Percentiles rank a stretch among this genome's conserved stretches.
Evolutionary conservation across 2,329 filamentous ascomycete genomes (phyloP).

Genomic region (Clathrospora elynae): DNA sequence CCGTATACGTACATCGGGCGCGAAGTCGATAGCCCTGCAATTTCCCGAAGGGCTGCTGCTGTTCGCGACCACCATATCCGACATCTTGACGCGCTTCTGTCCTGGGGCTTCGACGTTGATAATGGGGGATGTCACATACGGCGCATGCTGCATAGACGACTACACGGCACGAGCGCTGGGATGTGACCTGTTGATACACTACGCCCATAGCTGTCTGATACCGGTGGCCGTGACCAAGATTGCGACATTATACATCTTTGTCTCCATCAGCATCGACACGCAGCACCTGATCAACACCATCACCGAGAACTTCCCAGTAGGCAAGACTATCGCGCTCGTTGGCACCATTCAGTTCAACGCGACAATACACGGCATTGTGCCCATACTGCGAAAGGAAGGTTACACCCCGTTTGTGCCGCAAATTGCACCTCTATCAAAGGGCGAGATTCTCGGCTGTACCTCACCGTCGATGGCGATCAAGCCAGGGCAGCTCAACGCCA

Average conservation of each 20-base stretch:
- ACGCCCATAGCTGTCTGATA: slow-evolving; percentile 95
- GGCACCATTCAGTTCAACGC: slow-evolving; percentile 99
- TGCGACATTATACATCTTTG: slow-evolving; percentile 96
- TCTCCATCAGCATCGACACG: slow-evolving; percentile 95
- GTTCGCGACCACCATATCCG: slow-evolving; percentile 96
- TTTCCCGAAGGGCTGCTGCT: slow-evolving; percentile 94
- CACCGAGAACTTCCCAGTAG: slow-evolving; percentile 81
- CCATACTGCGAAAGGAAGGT: slow-evolving; percentile 78
- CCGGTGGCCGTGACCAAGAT: slow-evolving; percentile 96
- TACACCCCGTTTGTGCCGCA: slow-evolving; percentile 88
- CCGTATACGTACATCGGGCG: slow-evolving; percentile 78
- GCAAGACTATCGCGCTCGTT: slow-evolving; percentile 88
- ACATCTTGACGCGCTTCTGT: slow-evolving; percentile 94
- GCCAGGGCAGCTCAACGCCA: slow-evolving; percentile 48
- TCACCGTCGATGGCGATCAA: slow-evolving; percentile 64
- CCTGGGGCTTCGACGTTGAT: slow-evolving; percentile 90
- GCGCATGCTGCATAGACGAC: slow-evolving; percentile 97
- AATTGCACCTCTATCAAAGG: slow-evolving; percentile 88
- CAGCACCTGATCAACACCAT: slow-evolving; percentile 84
- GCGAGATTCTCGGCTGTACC: slow-evolving; percentile 97
- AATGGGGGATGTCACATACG: slow-evolving; percentile 99
- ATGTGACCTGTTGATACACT: slow-evolving; percentile 93
- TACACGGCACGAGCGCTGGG: slow-evolving; percentile 93
- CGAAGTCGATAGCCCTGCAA: slow-evolving; percentile 88
- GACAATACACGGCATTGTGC: slow-evolving; percentile 84